phyloP scores from a whole-genome alignment of 164 flowering plant genomes.

The Umbellularia californica region DNA sequence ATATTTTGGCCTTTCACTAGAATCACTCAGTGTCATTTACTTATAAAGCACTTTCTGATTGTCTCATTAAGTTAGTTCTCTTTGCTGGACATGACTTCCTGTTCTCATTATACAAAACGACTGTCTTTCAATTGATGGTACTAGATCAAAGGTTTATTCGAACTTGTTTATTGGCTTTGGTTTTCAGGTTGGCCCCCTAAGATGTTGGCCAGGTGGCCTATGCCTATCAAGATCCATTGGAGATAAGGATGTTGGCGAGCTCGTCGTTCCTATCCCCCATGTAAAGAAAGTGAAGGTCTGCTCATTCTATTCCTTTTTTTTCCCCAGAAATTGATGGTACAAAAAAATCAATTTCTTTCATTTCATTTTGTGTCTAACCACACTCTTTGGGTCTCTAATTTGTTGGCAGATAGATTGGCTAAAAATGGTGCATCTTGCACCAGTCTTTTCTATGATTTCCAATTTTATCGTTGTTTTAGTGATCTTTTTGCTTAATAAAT shows the following conservation, averaged over 20 bases:
- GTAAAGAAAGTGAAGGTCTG: slow-evolving; percentile 95
- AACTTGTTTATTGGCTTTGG: slow-evolving; percentile 3
- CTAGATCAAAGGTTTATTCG: neutral
- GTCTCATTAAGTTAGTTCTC: neutral
- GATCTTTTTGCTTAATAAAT: no score
- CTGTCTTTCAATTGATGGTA: neutral
- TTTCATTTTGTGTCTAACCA: neutral
- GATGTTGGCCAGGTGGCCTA: slow-evolving; percentile 98
- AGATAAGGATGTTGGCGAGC: slow-evolving; percentile 90
- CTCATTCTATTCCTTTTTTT: neutral
- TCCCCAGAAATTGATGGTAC: neutral
- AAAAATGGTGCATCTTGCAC: no score
- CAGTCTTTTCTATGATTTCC: no score
- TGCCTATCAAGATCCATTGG: slow-evolving; percentile 95
- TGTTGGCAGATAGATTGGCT: no score
- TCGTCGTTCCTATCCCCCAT: slow-evolving; percentile 84
- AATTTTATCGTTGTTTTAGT: no score
- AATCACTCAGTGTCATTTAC: neutral
- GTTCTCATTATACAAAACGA: neutral
- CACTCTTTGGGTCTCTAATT: no score
- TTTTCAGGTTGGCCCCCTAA: slow-evolving; percentile 82
- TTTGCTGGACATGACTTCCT: neutral
- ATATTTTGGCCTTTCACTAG: neutral
- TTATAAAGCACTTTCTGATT: neutral
- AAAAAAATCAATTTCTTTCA: neutral